A percentile compares a stretch with the other conserved stretches of the same genome.
phyloP scores from a whole-genome alignment of 495 filamentous ascomycete species.

The Sordaria brevicollis region DNA sequence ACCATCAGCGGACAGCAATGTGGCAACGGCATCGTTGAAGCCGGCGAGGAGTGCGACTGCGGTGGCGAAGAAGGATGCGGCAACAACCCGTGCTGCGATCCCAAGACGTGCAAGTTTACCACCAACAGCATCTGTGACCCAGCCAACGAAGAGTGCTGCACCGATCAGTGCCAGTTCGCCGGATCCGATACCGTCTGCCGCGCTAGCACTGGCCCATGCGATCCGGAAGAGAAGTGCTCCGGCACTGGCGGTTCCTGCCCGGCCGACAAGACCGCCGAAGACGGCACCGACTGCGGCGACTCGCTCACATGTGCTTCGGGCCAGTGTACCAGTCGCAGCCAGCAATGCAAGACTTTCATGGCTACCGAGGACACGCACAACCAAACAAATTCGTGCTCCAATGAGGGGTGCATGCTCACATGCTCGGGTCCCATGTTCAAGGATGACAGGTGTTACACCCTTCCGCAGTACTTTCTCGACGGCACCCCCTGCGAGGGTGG shows the following conservation, averaged over 20 bases:
- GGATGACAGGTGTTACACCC: conserved; percentile 51
- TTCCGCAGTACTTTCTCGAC: conserved; percentile 90
- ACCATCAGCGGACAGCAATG: conserved; percentile 83
- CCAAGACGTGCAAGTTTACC: conserved; percentile 82
- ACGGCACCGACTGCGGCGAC: conserved; percentile 59
- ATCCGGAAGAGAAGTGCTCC: conserved; percentile 72
- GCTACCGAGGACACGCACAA: conserved; percentile 66
- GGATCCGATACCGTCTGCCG: conserved; percentile 64
- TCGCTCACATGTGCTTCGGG: conserved; percentile 78
- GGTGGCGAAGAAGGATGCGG: conserved; percentile 65
- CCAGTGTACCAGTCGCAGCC: conserved; percentile 86
- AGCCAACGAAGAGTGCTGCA: conserved; percentile 86
- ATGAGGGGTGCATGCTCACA: conserved; percentile 58
- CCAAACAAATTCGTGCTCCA: conserved; percentile 73
- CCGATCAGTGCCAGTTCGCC: conserved; percentile 58
- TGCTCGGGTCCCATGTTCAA: conserved; percentile 67
- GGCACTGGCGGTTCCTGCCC: conserved; percentile 69
- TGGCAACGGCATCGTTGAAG: conserved; percentile 94
- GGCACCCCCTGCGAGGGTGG: conserved; percentile 80
- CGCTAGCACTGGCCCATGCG: conserved; percentile 64
- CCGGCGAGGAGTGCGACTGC: conserved; percentile 92
- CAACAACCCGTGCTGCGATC: conserved; percentile 71
- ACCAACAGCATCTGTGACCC: conserved; percentile 71
- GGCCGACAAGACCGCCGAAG: conserved; percentile 50
- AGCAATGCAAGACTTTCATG: conserved; percentile 82